Evolutionary conservation across 345 rosid genomes (phyloP).

Genomic region (Euphorbia peplus): DNA sequence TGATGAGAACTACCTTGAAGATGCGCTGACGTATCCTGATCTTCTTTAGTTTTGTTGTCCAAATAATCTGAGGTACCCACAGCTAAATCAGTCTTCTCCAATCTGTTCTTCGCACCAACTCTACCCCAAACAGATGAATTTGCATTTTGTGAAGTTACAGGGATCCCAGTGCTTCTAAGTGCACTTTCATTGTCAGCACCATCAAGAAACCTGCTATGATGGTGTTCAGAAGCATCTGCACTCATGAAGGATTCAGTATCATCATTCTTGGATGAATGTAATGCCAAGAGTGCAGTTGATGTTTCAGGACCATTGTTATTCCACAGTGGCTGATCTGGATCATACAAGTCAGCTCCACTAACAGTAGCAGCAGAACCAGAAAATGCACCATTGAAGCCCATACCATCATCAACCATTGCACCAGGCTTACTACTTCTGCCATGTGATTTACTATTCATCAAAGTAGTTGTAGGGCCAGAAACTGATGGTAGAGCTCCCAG

Average conservation of each 20-base stretch:
- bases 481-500: constrained; percentile 47
- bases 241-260: constrained; percentile 47
- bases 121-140: constrained; percentile 73
- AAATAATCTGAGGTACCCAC: constrained; percentile 37
- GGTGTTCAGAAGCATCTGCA: constrained; percentile 46
- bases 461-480: constrained; percentile 46
- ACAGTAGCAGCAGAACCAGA: constrained; percentile 36
- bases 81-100: constrained; percentile 47
- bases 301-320: constrained; percentile 67
- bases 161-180: constrained; percentile 28
- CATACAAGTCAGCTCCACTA: constrained; percentile 77
- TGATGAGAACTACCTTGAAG: constrained; percentile 36
- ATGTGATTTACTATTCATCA: constrained; percentile 45
- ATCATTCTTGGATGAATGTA: constrained; percentile 50
- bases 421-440: constrained; percentile 46
- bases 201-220: constrained; percentile 30
- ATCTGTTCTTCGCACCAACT: constrained; percentile 47
- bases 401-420: constrained; percentile 54
- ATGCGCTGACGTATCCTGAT: constrained; percentile 34
- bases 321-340: constrained; percentile 99
- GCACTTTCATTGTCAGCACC: constrained; percentile 42
- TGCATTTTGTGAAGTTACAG: constrained; percentile 40
- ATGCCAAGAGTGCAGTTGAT: constrained; percentile 44
- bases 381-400: constrained; percentile 55
- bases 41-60: constrained; percentile 56